Evolutionary conservation across 805 yeast species (phyloP).

Genomic region (Phaffomyces antillensis): DNA sequence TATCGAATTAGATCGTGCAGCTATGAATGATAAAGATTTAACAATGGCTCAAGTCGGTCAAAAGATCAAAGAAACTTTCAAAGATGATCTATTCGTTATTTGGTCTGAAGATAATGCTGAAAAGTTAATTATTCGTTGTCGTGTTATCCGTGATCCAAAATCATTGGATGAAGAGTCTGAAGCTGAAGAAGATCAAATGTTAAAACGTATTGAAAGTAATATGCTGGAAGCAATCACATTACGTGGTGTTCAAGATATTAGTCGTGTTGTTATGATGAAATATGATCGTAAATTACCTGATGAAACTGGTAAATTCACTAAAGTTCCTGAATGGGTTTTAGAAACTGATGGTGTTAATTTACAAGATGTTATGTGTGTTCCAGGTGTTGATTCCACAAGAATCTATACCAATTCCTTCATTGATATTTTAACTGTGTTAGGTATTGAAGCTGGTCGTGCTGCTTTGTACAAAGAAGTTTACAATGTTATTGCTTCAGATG

Average conservation of each 20-base stretch:
- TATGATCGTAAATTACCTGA: conserved; percentile 68
- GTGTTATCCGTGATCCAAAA: conserved; percentile 96
- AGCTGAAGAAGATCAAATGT: conserved; percentile 93
- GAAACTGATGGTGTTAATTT: conserved; percentile 98
- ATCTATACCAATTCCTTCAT: conserved; percentile 96
- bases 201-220: conserved; percentile 90
- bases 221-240: conserved; percentile 93
- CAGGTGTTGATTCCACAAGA: conserved; percentile 87
- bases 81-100: conserved; percentile 91
- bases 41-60: conserved; percentile 98
- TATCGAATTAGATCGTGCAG: conserved; percentile 95
- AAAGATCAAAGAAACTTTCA: conserved; percentile 85
- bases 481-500: conserved; percentile 98
- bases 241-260: conserved; percentile 92
- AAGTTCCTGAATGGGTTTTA: conserved; percentile 94
- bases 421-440: conserved; percentile 88
- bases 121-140: conserved; percentile 92
- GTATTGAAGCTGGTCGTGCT: conserved; percentile 97
- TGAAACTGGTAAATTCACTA: conserved; percentile 77
- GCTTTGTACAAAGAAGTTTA: conserved; percentile 90
- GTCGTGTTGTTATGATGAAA: conserved; percentile 77
- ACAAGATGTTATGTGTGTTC: conserved; percentile 89
- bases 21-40: conserved; percentile 95
- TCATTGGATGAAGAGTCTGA: conserved; percentile 88
- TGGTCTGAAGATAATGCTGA: conserved; percentile 99